Conservation (phyloP, 2,329 filamentous ascomycete species). For the Ustilaginoidea virens region DNA sequence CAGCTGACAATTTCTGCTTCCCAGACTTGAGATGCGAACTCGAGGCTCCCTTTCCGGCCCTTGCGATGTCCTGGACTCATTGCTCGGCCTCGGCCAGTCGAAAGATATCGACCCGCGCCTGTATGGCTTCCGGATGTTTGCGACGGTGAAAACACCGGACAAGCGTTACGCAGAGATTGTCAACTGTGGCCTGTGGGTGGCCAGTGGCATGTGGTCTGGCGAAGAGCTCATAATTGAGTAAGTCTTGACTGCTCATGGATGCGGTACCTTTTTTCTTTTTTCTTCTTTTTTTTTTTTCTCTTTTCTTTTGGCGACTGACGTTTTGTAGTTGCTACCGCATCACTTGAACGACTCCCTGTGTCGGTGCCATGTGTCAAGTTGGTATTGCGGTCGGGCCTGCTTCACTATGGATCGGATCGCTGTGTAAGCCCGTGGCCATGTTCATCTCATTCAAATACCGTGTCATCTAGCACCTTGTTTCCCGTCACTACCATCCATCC, state of each 20-base stretch:
- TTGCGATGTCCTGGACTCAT: constrained; percentile 24
- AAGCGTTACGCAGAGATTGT: constrained; percentile 31
- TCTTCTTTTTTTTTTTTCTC: no score
- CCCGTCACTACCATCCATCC: no score
- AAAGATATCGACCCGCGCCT: constrained; percentile 25
- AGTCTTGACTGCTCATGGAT: constrained; percentile 7
- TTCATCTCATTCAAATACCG: no score
- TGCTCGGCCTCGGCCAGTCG: constrained; percentile 21
- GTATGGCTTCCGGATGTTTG: constrained; percentile 33
- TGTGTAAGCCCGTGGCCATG: no score
- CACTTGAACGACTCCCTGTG: neutral
- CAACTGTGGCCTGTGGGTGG: constrained; percentile 34
- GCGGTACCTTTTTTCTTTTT: no score
- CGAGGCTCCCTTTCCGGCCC: constrained; percentile 31
- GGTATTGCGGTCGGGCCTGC: no score
- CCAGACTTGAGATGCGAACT: constrained; percentile 27
- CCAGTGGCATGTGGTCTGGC: constrained; percentile 30
- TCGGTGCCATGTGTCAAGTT: no score
- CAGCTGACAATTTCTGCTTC: neutral
- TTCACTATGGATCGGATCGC: neutral
- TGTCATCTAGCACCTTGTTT: no score
- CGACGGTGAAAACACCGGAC: constrained; percentile 34
- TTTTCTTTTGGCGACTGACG: no score
- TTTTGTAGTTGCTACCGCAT: constrained; percentile 4
- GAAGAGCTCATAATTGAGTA: constrained; percentile 31